These are phyloP conservation scores for Colletotrichum sp. DNA, from an alignment of 2,329 filamentous ascomycete species.

Conservation along the genomic window DNA sequence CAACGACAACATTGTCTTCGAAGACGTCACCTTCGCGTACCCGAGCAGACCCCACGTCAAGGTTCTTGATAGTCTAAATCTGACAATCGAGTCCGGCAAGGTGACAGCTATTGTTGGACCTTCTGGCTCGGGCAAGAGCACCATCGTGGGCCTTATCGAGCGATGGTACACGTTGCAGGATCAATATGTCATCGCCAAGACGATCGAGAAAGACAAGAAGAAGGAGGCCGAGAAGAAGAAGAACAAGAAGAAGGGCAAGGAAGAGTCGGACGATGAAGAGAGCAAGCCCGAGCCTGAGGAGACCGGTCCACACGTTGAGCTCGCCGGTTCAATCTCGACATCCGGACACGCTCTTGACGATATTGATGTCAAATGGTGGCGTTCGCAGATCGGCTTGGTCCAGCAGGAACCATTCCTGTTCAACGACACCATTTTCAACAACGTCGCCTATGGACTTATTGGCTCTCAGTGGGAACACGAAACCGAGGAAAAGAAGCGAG, in stretches of 20 bases:
- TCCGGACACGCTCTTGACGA: constrained; percentile 58
- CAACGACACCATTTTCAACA: constrained; percentile 67
- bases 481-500: constrained; percentile 58
- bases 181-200: constrained; percentile 56
- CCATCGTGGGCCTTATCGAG: constrained; percentile 73
- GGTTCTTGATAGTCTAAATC: constrained; percentile 63
- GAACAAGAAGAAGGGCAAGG: constrained; percentile 30
- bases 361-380: constrained; percentile 68
- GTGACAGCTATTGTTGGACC: constrained; percentile 77
- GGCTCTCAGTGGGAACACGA: constrained; percentile 58
- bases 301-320: constrained; percentile 46
- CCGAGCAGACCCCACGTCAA: constrained; percentile 69
- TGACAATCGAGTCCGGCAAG: constrained; percentile 67
- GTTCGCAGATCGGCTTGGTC: constrained; percentile 67
- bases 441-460: constrained; percentile 65
- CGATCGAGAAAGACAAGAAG: constrained; percentile 52
- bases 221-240: constrained; percentile 44
- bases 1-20: constrained; percentile 52
- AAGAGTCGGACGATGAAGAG: constrained; percentile 32
- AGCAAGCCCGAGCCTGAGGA: constrained; percentile 30
- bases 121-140: constrained; percentile 77
- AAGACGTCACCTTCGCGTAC: constrained; percentile 75
- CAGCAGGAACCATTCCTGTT: constrained; percentile 74
- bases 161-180: constrained; percentile 71
- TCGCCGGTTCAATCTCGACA: constrained; percentile 58